Base-by-base conservation (phyloP, 441 rosid genomes). In the Erysimum cheiri region DNA sequence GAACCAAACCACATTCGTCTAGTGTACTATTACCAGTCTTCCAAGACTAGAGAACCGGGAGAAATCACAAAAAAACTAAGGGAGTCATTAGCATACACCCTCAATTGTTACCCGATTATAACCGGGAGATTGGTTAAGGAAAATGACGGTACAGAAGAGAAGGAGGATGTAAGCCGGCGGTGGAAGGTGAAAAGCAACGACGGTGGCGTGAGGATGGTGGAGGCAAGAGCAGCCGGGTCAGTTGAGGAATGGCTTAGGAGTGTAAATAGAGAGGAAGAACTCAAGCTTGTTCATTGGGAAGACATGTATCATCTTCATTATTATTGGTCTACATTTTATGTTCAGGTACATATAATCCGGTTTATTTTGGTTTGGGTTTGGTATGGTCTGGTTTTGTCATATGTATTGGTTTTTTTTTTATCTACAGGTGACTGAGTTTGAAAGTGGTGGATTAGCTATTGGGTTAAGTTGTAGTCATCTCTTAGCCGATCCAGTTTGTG, bases 101-200 rank as follows among this genome's bases (percentile, higher is more conserved):
- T 89, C 8, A 82, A 85, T 0, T 36, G 67, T 36, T 86, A 79
- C 22, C 96, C 96, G 0, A 70, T 71, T 8, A 14, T 80, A 61
- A 86, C 84, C 3, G 93, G 96, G 9, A 80, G 96, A 52, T 44
- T 91, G 65, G 62, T 77, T 4, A 80, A 61, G 63, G 79, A 80
- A 47, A 13, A 13, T 5, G 67, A 82, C 31, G 88, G 58, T 58
- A 26, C 12, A 13, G 71, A 70, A 14, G 70, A 62, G 22, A 58
- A 67, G 4, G 29, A 73, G 0, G 69, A 22, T n/a, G 6, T 26
- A 40, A 63, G 59, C 14, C 68, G 37, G 1, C 29, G 3, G 28
- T 87, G 93, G 97, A 80, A 69, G 75, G 72, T 91, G 29, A 87
- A 80, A 64, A 89, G 90, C 67, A 91, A 91, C 31, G 93, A 91